Base-by-base conservation (phyloP, 163 green algal genomes). In the Picocystis sp. region DNA sequence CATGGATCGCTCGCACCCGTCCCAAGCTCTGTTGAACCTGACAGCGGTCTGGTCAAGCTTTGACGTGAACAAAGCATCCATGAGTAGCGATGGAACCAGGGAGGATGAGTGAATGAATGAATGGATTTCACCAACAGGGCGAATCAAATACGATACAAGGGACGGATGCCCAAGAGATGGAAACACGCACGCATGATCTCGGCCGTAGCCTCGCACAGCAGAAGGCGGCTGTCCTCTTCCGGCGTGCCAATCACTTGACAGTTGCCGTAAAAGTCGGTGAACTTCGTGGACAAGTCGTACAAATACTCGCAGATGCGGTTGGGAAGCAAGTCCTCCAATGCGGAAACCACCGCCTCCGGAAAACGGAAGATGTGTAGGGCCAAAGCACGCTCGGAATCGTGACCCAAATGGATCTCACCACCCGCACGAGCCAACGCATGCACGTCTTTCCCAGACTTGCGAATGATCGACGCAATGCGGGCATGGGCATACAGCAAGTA, bases 401-500 rank as follows among this genome's bases (percentile, higher is more conserved):
- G 69, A 8, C 63, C 60, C 22, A 93, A 59, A 22, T 48, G 21
- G 2, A 94, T 67, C 25, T 22, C 48, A 10, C 19, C 21, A 38
- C 19, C 48, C 19, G 42, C 19, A 22, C 11, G 48, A 29, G 48
- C 48, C 48, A 54, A 9, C 6, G 48, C 48, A 55, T 34, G n/a
- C 3, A 55, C 48, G 11, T 24, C 48, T 47, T 72, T 74, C 33
- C 65, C 73, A 15, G 52, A 61, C 75, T 96, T 97, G 56, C 84
- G 72, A 21, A 89, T 63, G 48, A 98, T 96, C 54, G 78, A 75
- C 3, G 73, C 76, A 50, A 95, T 93, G 56, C 89, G 83, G 1
- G 87, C 89, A 64, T 96, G 85, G 3, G 87, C 81, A 66, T 98
- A 98, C 53, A 94, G 76, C 58, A 94, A 73, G 73, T 94, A 95